Evolutionary conservation across 2,329 filamentous ascomycete species (phyloP), one percentile per base, ranked within the genome.

Genomic region (Taxawa tesnikishii): DNA sequence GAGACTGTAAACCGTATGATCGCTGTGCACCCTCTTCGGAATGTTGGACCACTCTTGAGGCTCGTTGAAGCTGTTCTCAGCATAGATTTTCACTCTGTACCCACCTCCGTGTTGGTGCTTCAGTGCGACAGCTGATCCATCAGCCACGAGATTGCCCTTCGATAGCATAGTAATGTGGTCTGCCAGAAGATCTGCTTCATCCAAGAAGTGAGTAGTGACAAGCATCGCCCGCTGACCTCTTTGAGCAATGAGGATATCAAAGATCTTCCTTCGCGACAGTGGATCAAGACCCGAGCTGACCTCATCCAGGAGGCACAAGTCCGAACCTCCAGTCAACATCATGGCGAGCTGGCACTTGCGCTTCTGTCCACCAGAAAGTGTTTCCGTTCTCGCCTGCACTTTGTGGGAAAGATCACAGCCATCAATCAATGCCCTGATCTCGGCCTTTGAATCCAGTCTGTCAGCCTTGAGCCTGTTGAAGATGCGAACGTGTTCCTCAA

Each of bases 281-380:
- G 88, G 85, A 49, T 94, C 87, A 13, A 94, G 67, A 10, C 87
- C 88, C 38, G 79, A 85, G 24, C 80, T 87, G 10, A 94, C 84
- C 55, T 94, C 88, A 44, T 94, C 87, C 5, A 94, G 75, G 47
- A 84, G 90, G 57, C 87, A 94, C 0, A 94, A 78, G 15, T 75
- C 75, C 39, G 81, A 88, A 8, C 84, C 85, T 39, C 88, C 87
- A 3, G 83, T 92, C 44, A 94, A 75, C 84, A 94, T 94, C 75
- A 94, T 88, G 4, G 84, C 85, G 3, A 94, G 66, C 54, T 94
- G 87, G 6, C 94, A 66, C 54, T 94, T 94, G 32, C 87, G 68
- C 59, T 93, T 94, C 54, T 94, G 87, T 0, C 87, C 87, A 6
- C 87, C 87, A 3, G 84, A 93, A 0, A 94, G 63, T 0, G 83